phyloP scores from a whole-genome alignment of 1,284 basidiomycete species.

The Porodaedalea pini region DNA sequence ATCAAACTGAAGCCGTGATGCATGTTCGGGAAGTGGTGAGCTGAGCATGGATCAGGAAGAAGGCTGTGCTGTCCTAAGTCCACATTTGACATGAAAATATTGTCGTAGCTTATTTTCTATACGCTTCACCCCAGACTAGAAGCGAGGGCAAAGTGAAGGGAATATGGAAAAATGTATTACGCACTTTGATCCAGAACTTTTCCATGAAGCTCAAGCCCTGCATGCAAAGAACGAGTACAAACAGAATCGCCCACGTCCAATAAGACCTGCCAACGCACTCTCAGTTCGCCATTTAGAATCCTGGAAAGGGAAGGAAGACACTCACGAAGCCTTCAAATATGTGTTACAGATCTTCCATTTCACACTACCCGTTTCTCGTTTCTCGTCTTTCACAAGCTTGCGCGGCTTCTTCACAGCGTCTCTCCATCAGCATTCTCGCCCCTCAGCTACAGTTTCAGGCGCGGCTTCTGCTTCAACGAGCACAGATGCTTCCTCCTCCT shows the following conservation, averaged over 20 bases:
- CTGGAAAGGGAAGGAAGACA: slow-evolving; percentile 5
- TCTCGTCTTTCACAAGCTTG: slow-evolving; percentile 67
- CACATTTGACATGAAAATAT: slow-evolving; percentile 31
- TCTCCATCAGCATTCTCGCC: slow-evolving; percentile 24
- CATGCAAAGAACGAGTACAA: slow-evolving; percentile 45
- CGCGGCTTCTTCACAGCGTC: slow-evolving; percentile 52
- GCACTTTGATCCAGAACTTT: slow-evolving; percentile 73
- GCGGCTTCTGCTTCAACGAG: slow-evolving; percentile 32
- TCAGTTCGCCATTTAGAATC: not conserved
- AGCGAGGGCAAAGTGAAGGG: not conserved
- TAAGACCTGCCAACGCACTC: slow-evolving; percentile 48
- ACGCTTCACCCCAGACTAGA: slow-evolving; percentile 63
- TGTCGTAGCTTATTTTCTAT: slow-evolving; percentile 29
- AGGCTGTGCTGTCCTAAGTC: slow-evolving; percentile 31
- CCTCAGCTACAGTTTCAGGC: slow-evolving; percentile 30
- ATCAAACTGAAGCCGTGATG: slow-evolving; percentile 5
- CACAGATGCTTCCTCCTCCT: slow-evolving; percentile 21
- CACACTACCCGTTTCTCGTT: slow-evolving; percentile 69
- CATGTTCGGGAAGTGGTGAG: slow-evolving; percentile 3
- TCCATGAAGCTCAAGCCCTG: slow-evolving; percentile 50
- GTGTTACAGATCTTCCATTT: slow-evolving; percentile 78
- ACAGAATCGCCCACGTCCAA: slow-evolving; percentile 55
- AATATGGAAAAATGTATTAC: slow-evolving; percentile 19
- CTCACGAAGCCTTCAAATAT: slow-evolving; percentile 68
- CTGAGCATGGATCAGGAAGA: not conserved